These are phyloP conservation scores for Angomonas deanei DNA, from an alignment of 208 protist genomes.

Conservation along the genomic window DNA sequence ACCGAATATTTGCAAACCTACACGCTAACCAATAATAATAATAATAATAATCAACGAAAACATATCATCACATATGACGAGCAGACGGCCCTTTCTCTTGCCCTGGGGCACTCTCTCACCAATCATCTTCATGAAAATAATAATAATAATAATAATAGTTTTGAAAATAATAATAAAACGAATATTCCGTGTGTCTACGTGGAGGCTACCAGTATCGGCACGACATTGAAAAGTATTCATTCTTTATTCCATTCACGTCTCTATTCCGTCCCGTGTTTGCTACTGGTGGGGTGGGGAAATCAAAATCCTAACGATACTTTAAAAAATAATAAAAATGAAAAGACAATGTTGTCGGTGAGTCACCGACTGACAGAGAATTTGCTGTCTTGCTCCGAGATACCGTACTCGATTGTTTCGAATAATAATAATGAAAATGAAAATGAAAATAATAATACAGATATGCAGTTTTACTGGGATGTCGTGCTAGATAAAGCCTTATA, in stretches of 20 bases:
- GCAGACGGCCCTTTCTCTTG: background rate
- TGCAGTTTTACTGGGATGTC: background rate
- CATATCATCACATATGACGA: background rate
- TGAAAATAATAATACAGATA: background rate
- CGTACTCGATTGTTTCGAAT: background rate
- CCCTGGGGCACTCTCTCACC: background rate
- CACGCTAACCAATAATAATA: background rate
- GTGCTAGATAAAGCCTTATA: background rate
- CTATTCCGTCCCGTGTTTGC: background rate
- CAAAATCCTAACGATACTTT: background rate
- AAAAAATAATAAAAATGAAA: too few relatives aligned
- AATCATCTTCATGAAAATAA: too few relatives aligned
- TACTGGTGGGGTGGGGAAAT: background rate
- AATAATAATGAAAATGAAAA: background rate
- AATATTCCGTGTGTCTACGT: background rate
- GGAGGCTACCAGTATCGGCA: background rate
- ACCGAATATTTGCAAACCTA: background rate
- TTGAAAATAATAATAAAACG: background rate
- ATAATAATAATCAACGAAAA: background rate
- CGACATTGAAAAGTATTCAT: background rate
- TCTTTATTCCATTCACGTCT: background rate
- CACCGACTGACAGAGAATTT: background rate
- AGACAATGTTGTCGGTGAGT: background rate
- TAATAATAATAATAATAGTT: too few relatives aligned
- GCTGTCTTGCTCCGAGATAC: background rate